Evolutionary conservation across 257 asterid species (phyloP).

Genomic region (Solanum boliviense): DNA sequence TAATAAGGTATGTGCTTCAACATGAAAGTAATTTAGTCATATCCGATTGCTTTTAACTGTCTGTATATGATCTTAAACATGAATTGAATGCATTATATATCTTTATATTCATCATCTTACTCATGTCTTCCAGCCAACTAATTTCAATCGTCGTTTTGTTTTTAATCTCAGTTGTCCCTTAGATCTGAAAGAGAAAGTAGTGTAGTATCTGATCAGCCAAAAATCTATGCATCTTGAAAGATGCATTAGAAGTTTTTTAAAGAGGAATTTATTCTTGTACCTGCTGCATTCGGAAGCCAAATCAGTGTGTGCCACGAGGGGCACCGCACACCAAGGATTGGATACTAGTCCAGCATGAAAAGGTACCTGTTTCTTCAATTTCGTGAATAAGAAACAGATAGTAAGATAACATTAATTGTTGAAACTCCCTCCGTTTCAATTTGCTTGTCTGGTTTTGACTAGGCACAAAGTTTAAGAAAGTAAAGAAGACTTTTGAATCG

Average conservation of each 20-base stretch:
- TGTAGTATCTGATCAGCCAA: constrained; percentile 11
- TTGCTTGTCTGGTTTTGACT: too few species aligned
- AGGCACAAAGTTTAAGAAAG: too few species aligned
- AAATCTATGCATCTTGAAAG: constrained; percentile 19
- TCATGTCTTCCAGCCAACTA: background rate
- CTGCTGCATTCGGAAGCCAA: constrained; percentile 26
- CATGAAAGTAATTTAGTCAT: background rate
- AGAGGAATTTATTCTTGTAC: background rate
- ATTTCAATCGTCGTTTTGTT: background rate
- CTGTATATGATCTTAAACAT: background rate
- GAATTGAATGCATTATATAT: background rate
- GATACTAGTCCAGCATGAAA: constrained; percentile 20
- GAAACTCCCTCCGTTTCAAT: too few species aligned
- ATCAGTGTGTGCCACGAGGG: constrained; percentile 35
- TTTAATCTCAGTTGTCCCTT: constrained; percentile 45
- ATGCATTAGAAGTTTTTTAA: constrained; percentile 13
- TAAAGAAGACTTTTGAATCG: too few species aligned
- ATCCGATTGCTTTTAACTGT: background rate
- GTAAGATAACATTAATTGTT: background rate
- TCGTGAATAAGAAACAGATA: background rate
- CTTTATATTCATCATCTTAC: background rate
- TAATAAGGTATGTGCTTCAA: constrained; percentile 32
- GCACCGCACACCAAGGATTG: constrained; percentile 16
- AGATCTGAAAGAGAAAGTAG: constrained; percentile 23
- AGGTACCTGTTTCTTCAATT: constrained; percentile 21